Evolutionary conservation across 2,329 filamentous ascomycete species (phyloP).

Genomic region (Hysterium pulicare): DNA sequence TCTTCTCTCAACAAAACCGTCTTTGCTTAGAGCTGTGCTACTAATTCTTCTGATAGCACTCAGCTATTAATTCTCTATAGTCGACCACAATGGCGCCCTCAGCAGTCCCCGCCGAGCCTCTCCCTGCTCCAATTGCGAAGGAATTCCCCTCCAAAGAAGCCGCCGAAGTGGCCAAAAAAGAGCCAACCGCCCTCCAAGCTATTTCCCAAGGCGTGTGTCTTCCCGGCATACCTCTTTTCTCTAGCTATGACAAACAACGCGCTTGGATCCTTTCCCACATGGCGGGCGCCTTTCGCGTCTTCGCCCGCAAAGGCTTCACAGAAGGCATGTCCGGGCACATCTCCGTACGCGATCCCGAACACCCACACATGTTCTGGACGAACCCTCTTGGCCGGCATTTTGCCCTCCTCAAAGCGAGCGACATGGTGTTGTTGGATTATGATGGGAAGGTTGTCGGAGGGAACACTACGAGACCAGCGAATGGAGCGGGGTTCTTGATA

Average conservation of each 20-base stretch:
- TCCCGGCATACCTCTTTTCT: constrained; percentile 56
- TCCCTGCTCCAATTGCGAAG: constrained; percentile 2
- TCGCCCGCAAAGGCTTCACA: constrained; percentile 61
- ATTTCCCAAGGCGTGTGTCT: constrained; percentile 48
- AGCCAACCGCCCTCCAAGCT: constrained; percentile 35
- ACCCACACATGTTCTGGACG: constrained; percentile 64
- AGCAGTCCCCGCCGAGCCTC: constrained; percentile 14
- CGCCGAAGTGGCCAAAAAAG: constrained; percentile 20
- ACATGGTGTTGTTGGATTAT: constrained; percentile 10
- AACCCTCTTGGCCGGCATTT: constrained; percentile 43
- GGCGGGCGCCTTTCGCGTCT: constrained; percentile 64
- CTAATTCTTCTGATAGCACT: too few species aligned
- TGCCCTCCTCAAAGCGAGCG: not conserved
- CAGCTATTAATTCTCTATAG: too few species aligned
- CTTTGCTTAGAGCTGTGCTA: not conserved
- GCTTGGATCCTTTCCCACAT: constrained; percentile 65
- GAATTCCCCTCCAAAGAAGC: constrained; percentile 18
- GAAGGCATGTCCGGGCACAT: constrained; percentile 71
- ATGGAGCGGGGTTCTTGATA: constrained; percentile 67
- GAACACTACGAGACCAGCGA: constrained; percentile 53
- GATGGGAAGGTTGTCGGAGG: constrained; percentile 7
- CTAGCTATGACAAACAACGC: constrained; percentile 54
- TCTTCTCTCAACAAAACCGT: not conserved
- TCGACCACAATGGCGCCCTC: constrained; percentile 30
- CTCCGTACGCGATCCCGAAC: constrained; percentile 63